These are phyloP conservation scores for Pseudogymnoascus sp. DNA, from an alignment of 2,329 filamentous ascomycete species.

Conservation along the genomic window DNA sequence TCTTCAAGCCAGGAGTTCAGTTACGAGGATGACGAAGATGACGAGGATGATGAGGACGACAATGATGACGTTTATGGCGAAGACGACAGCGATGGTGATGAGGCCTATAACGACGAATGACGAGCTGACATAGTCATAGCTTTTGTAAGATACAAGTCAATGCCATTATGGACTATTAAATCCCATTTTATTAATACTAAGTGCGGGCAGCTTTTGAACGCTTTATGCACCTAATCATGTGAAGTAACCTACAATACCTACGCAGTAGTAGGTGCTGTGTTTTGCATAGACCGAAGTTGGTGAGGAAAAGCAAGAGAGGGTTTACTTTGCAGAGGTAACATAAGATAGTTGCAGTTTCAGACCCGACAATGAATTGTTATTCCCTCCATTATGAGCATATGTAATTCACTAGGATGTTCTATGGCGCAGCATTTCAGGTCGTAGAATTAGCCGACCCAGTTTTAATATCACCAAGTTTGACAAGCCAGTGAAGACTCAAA, in stretches of 20 bases:
- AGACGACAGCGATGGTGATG: background rate
- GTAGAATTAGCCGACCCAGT: background rate
- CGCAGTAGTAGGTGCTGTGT: too few relatives aligned
- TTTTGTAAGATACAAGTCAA: background rate
- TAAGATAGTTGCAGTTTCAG: background rate
- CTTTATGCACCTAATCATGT: background rate
- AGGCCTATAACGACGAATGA: conserved; percentile 1
- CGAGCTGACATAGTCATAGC: background rate
- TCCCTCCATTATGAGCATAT: background rate
- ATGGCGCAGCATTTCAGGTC: background rate
- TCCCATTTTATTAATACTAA: background rate
- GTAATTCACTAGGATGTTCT: background rate
- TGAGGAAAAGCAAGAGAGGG: background rate
- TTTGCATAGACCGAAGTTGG: too few relatives aligned
- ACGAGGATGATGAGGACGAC: conserved; percentile 10
- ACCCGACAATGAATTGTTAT: background rate
- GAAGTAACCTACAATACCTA: too few relatives aligned
- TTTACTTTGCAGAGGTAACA: background rate
- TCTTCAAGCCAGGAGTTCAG: background rate
- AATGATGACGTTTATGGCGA: conserved; percentile 8
- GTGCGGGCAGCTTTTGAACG: background rate
- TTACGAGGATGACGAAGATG: background rate
- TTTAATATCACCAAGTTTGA: too few relatives aligned
- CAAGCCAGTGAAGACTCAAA: too few relatives aligned
- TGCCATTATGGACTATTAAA: background rate